Evolutionary conservation across 163 green algal genomes (phyloP).

Genomic region (Prototheca cutis): DNA sequence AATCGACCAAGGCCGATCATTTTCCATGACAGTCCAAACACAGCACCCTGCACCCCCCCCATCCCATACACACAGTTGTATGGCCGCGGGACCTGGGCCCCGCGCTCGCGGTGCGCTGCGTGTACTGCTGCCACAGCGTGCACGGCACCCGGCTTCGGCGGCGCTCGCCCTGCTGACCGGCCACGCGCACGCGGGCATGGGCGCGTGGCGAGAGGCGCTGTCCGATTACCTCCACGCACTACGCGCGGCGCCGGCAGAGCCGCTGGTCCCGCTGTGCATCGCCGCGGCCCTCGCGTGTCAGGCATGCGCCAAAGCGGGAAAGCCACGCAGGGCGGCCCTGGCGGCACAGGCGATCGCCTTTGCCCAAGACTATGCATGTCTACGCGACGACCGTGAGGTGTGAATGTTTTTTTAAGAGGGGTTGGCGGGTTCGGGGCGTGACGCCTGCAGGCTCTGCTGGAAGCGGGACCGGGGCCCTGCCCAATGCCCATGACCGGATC

Average conservation of each 20-base stretch:
- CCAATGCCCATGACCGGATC: no score
- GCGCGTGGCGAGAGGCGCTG: slow-evolving; percentile 34
- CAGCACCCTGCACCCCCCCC: not conserved
- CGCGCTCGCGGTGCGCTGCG: slow-evolving; percentile 15
- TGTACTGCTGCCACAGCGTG: slow-evolving; percentile 25
- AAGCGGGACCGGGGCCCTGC: no score
- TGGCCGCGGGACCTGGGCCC: not conserved
- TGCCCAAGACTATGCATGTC: not conserved
- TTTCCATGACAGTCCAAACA: no score
- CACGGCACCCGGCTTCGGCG: slow-evolving; percentile 37
- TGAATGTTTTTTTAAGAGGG: no score
- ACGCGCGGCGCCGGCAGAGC: slow-evolving; percentile 30
- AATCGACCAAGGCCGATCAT: no score
- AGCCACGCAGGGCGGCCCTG: not conserved
- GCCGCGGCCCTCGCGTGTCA: slow-evolving; percentile 36
- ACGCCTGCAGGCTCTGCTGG: no score
- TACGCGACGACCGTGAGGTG: not conserved
- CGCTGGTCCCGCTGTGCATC: slow-evolving; percentile 63
- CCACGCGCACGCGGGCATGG: slow-evolving; percentile 22
- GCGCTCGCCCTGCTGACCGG: slow-evolving; percentile 54
- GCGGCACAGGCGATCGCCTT: not conserved
- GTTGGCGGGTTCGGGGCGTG: no score
- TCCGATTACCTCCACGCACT: slow-evolving; percentile 55
- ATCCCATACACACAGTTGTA: slow-evolving; percentile 4
- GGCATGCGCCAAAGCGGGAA: not conserved